A percentile compares a stretch with the other conserved stretches of the same genome.
Conservation (phyloP, 2,329 filamentous ascomycete genomes). For the Calonectria pteridis region DNA sequence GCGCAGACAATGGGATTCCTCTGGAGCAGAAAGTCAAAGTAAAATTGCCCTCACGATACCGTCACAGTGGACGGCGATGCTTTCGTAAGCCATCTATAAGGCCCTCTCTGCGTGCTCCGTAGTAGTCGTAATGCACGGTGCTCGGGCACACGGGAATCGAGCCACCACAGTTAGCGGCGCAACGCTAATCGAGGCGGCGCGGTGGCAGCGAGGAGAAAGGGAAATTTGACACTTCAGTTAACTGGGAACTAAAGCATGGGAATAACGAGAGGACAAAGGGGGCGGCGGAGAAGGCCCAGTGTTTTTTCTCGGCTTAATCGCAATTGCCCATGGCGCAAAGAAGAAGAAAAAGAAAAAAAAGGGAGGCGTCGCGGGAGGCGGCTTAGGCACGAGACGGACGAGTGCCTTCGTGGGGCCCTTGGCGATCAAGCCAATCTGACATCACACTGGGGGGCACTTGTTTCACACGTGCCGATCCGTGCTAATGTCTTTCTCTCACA, state of each 20-base stretch:
- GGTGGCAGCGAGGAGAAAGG: neutral
- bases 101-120: neutral
- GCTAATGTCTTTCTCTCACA: neutral
- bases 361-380: neutral
- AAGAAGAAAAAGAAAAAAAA: neutral
- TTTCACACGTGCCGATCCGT: slow-evolving; percentile 11
- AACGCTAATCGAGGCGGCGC: neutral
- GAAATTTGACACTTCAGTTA: slow-evolving; percentile 8
- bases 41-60: neutral
- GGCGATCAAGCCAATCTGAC: slow-evolving; percentile 6
- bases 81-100: neutral
- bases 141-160: neutral
- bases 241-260: neutral
- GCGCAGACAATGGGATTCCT: neutral
- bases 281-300: neutral
- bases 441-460: slow-evolving; percentile 12
- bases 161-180: neutral
- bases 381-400: neutral
- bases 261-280: neutral
- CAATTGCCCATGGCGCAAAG: neutral
- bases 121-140: neutral
- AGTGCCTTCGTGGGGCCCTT: neutral
- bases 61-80: neutral
- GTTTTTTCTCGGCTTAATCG: neutral
- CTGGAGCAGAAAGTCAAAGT: neutral